Base-by-base conservation (phyloP, 768 basidiomycete species). In the Phanerochaete carnosa region DNA sequence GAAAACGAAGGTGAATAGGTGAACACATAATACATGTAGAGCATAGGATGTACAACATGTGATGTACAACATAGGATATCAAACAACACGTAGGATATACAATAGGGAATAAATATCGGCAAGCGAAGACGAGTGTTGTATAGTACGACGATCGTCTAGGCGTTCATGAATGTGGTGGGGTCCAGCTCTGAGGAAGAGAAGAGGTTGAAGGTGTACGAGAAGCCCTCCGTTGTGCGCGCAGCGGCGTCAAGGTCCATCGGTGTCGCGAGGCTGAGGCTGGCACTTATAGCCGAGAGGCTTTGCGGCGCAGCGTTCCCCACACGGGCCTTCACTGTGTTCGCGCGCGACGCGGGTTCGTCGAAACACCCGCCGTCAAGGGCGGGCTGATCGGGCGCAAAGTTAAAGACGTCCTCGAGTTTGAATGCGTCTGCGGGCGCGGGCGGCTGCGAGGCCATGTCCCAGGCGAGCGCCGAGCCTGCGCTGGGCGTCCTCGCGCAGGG, bases 391-490 rank as follows among this genome's bases (percentile, higher is more conserved):
- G 30, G 29, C 29, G 51, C 51, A 12, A 62, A 37, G 55, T 57
- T 51, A 55, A 62, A 50, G 60, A 57, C 54, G 60, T 62, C 60
- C 32, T 32, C 45, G 25, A 62, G 52, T 12, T 57, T 23, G 26
- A 57, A 45, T 13, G 52, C 19, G 33, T 52, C 51, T 29, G 51
- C 29, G 51, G 32, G 29, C 16, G 30, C 22, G 30, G 51, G 51
- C 39, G 39, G 30, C 13, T n/a, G 29, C 30, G 51, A 29, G 51
- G 19, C 26, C 49, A 28, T n/a, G 51, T 23, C 51, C 51, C 29
- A 52, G 25, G 46, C 19, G 19, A 25, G 45, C n/a, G n/a, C n/a
- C n/a, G n/a, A n/a, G n/a, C n/a, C n/a, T 26, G 26, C 23, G 46
- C 3, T 11, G 26, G 6, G 49, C 26, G 49, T 23, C 49, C 11